Evolutionary conservation across 805 yeast genomes (phyloP).

Genomic region (Candida fluviatilis): DNA sequence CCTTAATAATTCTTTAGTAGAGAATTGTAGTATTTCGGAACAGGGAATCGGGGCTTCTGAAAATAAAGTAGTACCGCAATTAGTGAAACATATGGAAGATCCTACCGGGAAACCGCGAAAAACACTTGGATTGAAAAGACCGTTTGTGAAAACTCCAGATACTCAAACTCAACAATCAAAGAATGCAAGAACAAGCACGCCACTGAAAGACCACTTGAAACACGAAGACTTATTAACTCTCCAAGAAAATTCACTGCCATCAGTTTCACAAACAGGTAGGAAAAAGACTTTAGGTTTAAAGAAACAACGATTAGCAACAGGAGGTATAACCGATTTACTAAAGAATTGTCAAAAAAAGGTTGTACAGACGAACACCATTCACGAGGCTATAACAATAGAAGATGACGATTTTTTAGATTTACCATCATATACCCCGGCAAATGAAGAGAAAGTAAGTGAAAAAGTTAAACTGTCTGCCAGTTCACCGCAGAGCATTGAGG

Average conservation of each 20-base stretch:
- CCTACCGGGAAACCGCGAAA: background rate
- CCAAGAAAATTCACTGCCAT: too few relatives aligned
- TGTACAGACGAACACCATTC: background rate
- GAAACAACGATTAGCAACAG: conserved; percentile 8
- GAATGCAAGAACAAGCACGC: background rate
- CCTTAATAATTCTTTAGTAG: too few relatives aligned
- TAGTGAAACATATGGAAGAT: too few relatives aligned
- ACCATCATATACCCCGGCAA: conserved; percentile 1
- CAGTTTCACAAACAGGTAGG: background rate
- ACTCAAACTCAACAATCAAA: background rate
- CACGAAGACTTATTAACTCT: background rate
- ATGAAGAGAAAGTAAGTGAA: background rate
- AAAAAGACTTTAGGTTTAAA: conserved; percentile 15
- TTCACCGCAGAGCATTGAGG: background rate
- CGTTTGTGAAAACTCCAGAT: background rate
- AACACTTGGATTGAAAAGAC: background rate
- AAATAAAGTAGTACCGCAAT: too few relatives aligned
- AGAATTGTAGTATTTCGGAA: too few relatives aligned
- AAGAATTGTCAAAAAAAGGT: conserved; percentile 8
- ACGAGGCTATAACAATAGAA: conserved; percentile 4
- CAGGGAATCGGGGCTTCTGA: too few relatives aligned
- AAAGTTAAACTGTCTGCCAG: background rate
- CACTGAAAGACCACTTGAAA: background rate
- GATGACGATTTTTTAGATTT: conserved; percentile 8
- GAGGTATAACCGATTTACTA: conserved; percentile 12